These are phyloP conservation scores for Forsythia suspensa DNA, from an alignment of 257 asterid genomes.

Conservation along the genomic window DNA sequence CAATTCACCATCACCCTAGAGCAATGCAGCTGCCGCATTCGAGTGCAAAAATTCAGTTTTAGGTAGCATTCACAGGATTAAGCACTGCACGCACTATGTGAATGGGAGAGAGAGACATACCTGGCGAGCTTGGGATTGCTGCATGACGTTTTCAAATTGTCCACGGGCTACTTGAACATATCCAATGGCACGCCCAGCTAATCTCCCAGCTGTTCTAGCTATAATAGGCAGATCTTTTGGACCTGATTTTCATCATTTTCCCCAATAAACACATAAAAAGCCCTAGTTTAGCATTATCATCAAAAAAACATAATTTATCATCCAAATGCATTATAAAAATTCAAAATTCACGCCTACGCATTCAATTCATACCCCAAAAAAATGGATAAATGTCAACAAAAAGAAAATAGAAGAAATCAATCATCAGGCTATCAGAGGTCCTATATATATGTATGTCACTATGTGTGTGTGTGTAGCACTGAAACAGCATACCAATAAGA, in stretches of 20 bases:
- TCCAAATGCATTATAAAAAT: neutral
- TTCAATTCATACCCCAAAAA: neutral
- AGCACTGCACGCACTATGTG: neutral
- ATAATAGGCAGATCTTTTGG: conserved; percentile 83
- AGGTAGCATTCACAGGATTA: neutral
- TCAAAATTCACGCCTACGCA: neutral
- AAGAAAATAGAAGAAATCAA: neutral
- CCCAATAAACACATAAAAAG: neutral
- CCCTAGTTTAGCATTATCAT: neutral
- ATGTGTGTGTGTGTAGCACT: neutral
- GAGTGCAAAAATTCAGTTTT: neutral
- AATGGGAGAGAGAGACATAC: conserved; percentile 29
- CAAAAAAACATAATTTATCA: neutral
- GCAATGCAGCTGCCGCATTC: neutral
- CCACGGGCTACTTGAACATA: conserved; percentile 88
- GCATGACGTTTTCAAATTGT: conserved; percentile 80
- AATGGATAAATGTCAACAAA: neutral
- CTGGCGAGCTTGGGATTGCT: conserved; percentile 87
- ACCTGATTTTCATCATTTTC: conserved; percentile 42
- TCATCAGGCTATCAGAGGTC: neutral
- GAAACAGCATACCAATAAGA: conserved; percentile 51
- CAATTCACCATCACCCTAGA: neutral
- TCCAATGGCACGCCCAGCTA: conserved; percentile 82
- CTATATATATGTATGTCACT: neutral
- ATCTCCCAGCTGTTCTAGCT: conserved; percentile 78